Evolutionary conservation across 2,329 filamentous ascomycete species (phyloP).

Genomic region (Scolecobasidium constrictum): DNA sequence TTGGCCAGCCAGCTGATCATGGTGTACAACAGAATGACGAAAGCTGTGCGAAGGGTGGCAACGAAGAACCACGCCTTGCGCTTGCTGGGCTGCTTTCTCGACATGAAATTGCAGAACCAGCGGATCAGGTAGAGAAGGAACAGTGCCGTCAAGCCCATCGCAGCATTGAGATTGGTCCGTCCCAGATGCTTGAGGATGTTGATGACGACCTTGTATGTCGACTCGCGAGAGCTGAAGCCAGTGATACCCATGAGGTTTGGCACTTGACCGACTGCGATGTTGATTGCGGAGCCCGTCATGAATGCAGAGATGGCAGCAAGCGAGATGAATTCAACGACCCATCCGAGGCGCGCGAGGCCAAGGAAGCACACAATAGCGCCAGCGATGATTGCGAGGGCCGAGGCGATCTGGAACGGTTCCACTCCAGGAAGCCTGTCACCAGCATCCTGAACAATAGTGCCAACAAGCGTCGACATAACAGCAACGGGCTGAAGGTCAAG

Average conservation of each 20-base stretch:
- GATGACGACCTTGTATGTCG: constrained; percentile 75
- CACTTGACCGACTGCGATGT: constrained; percentile 74
- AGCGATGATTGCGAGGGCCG: constrained; percentile 64
- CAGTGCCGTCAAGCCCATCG: constrained; percentile 77
- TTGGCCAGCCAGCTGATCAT: constrained; percentile 83
- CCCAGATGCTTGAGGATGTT: constrained; percentile 66
- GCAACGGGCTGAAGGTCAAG: constrained; percentile 59
- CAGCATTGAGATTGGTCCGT: constrained; percentile 62
- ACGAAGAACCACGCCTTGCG: constrained; percentile 78
- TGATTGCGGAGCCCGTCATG: constrained; percentile 93
- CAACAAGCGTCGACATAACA: constrained; percentile 83
- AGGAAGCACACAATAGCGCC: constrained; percentile 69
- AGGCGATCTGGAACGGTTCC: constrained; percentile 58
- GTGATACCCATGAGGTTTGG: constrained; percentile 68
- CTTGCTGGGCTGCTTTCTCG: constrained; percentile 56
- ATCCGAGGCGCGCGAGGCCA: constrained; percentile 70
- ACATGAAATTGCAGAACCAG: constrained; percentile 49
- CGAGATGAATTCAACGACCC: constrained; percentile 88
- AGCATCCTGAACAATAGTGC: constrained; percentile 62
- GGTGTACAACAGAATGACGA: constrained; percentile 86
- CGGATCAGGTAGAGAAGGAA: constrained; percentile 61
- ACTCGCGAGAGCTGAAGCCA: constrained; percentile 59
- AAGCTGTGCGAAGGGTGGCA: constrained; percentile 81
- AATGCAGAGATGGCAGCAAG: constrained; percentile 85
- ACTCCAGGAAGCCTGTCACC: constrained; percentile 46